Evolutionary conservation across 805 yeast genomes (phyloP), one percentile per base, ranked within the genome.

Genomic region (Clavispora asparagi): DNA sequence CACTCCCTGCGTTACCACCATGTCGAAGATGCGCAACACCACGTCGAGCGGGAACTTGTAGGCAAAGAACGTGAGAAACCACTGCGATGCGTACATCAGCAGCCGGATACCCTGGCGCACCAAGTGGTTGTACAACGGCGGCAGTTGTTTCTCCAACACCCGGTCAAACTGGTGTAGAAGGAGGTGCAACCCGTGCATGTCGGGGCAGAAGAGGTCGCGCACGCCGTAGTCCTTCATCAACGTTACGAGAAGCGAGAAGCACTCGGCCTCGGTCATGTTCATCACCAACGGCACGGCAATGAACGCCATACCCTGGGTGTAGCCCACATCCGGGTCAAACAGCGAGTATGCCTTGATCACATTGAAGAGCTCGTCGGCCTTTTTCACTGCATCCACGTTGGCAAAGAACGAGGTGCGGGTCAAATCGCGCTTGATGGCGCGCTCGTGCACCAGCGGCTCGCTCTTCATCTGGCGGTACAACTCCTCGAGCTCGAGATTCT

Each of bases 261-360:
- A 82, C 62, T 92, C 97, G 40, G 84, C 74, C 53, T 91, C 96
- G 33, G 70, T 76, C 82, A 89, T 78, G 55, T 87, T 87, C 70
- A 91, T 73, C 39, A 90, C 70, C 41, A 94, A 65, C 2, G 99
- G 97, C 6, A 89, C 89, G 0, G 87, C 79, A 39, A 94, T 80
- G 59, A 94, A 94, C 1, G 95, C 95, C 97, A 94, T 90, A 7
- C 99, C 98, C 65, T 94, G 99, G 1, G 97, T 94, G 60, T 94
- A 94, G 0, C 99, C 99, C 42, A 94, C 97, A 43, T 91, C 97
- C 1, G 86, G 82, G 63, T 94, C 98, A 62, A 79, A 85, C 41
- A 88, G 67, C 19, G 94, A 81, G 67, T 92, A 94, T 0, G 90
- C 91, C 59, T 86, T 87, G 51, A 94, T 77, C 27, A 94, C 83